These are phyloP conservation scores for Marvania coccoides DNA, from an alignment of 139 green algal species.

Conservation along the genomic window DNA sequence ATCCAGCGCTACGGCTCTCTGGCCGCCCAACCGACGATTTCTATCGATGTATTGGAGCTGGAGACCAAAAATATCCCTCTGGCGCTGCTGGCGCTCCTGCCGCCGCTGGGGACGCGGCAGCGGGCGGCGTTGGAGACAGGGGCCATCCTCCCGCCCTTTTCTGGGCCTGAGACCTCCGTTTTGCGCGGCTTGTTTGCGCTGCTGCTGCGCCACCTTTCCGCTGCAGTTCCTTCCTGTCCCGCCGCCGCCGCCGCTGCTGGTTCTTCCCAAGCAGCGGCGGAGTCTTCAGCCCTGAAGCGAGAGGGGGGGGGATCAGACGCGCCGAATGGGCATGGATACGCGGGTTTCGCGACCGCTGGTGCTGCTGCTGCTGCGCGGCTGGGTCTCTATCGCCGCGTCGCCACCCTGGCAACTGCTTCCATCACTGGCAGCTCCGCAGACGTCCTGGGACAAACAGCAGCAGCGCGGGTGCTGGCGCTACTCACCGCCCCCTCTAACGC, in stretches of 20 bases:
- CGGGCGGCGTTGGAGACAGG: neutral
- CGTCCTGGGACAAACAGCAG: conserved; percentile 31
- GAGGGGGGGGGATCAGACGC: too few species aligned
- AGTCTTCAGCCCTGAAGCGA: too few species aligned
- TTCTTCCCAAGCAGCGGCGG: neutral
- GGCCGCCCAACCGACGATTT: neutral
- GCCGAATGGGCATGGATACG: too few species aligned
- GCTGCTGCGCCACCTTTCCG: conserved; percentile 34
- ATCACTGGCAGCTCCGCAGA: conserved; percentile 2
- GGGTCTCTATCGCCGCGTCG: too few species aligned
- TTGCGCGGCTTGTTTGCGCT: conserved; percentile 36
- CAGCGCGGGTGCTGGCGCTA: conserved; percentile 30
- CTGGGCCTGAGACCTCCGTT: neutral
- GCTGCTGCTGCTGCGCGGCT: too few species aligned
- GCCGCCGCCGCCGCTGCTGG: conserved; percentile 13
- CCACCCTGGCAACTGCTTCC: too few species aligned
- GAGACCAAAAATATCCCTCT: neutral
- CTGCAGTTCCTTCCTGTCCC: neutral
- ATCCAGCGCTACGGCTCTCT: neutral
- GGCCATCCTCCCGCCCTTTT: neutral
- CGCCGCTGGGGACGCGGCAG: neutral
- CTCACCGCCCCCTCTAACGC: conserved; percentile 11
- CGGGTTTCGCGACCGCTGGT: too few species aligned
- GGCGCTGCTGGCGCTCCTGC: conserved; percentile 6
- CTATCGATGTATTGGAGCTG: neutral